phyloP scores from a whole-genome alignment of 257 asterid genomes.

The Schizonepeta tenuifolia region DNA sequence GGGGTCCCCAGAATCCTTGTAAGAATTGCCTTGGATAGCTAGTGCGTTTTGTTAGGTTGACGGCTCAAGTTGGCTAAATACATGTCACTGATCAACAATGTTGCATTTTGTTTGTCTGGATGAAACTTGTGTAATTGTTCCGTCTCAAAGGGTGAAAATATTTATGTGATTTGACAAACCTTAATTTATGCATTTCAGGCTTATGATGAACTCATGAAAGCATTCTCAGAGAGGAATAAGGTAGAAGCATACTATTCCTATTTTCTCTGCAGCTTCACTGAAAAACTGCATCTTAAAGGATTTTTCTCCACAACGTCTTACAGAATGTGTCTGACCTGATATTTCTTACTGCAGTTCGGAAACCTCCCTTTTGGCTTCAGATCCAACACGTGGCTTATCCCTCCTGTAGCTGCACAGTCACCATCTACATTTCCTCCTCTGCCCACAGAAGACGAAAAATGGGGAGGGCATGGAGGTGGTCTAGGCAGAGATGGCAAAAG shows the following conservation, averaged over 20 bases:
- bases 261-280: constrained; percentile 27
- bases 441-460: constrained; percentile 86
- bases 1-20: too few species aligned
- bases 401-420: constrained; percentile 78
- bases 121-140: neutral
- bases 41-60: constrained; percentile 17
- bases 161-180: constrained; percentile 34
- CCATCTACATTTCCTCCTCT: constrained; percentile 82
- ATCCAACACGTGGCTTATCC: constrained; percentile 97
- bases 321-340: constrained; percentile 17
- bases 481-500: constrained; percentile 87
- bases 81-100: constrained; percentile 12
- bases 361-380: constrained; percentile 95
- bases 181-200: constrained; percentile 61
- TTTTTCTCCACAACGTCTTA: constrained; percentile 17
- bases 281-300: constrained; percentile 9
- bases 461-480: constrained; percentile 99
- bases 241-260: constrained; percentile 39
- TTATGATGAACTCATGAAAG: constrained; percentile 88
- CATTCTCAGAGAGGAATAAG: constrained; percentile 94
- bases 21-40: neutral
- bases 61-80: neutral
- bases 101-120: neutral
- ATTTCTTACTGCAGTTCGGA: constrained; percentile 67
- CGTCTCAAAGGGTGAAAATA: constrained; percentile 9